Conservation (phyloP, 805 yeast species). For the Groenewaldozyma tartarivorans region DNA sequence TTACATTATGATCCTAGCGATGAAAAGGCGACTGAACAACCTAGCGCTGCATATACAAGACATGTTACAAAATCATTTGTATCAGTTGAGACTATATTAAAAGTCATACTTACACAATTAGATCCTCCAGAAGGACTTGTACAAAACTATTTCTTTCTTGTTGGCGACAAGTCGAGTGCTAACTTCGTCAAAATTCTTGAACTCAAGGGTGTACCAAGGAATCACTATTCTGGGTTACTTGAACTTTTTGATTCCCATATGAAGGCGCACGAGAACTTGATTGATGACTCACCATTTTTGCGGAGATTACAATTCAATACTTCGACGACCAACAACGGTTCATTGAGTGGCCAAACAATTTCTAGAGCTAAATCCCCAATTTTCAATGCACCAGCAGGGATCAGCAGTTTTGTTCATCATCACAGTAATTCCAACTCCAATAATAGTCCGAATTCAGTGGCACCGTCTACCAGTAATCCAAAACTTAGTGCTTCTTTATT, state of each 20-base stretch:
- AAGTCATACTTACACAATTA: slow-evolving; percentile 52
- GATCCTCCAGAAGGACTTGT: slow-evolving; percentile 61
- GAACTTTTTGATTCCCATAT: slow-evolving; percentile 34
- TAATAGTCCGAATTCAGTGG: neutral
- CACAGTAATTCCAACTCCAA: too few relatives aligned
- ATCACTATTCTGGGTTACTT: slow-evolving; percentile 31
- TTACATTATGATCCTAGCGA: slow-evolving; percentile 13
- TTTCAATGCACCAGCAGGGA: neutral
- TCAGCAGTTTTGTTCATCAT: neutral
- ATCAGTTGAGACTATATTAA: slow-evolving; percentile 55
- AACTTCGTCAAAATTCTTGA: slow-evolving; percentile 60
- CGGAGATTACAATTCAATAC: neutral
- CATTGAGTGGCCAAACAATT: neutral
- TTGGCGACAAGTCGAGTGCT: slow-evolving; percentile 52
- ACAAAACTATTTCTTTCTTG: slow-evolving; percentile 51
- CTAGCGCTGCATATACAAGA: slow-evolving; percentile 29
- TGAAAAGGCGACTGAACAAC: slow-evolving; percentile 14
- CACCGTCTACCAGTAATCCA: neutral
- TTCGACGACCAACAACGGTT: neutral
- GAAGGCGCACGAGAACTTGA: slow-evolving; percentile 27
- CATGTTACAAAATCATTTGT: slow-evolving; percentile 35
- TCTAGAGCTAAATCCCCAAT: neutral
- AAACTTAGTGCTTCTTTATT: slow-evolving; percentile 1
- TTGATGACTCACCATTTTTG: slow-evolving; percentile 23
- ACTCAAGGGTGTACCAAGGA: slow-evolving; percentile 44